Base-by-base conservation (phyloP, 495 filamentous ascomycete genomes). In the Penicillium fimorum region DNA sequence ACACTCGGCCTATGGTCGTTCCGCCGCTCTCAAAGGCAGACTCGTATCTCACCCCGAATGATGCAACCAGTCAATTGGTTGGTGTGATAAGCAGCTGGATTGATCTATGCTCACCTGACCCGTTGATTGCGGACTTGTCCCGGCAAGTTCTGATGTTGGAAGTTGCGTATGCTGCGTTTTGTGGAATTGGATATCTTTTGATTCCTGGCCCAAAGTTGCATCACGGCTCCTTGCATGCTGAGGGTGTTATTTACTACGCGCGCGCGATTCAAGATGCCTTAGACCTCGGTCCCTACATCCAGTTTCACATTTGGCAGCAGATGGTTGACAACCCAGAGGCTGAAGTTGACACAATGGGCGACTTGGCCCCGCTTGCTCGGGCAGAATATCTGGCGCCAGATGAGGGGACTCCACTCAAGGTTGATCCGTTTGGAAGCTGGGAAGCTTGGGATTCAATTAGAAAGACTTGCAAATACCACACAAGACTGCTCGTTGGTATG, bases 81-180 rank as follows among this genome's bases (percentile, higher is more conserved):
- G 88, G 83, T 33, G 84, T 89, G 24, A 82, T 81, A 11, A 95
- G 90, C 64, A 84, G 87, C 15, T 97, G 92, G 92, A 93, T 96
- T 63, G 91, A 97, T 68, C 70, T 97, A 3, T 89, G 85, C 59
- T 96, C 92, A 30, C 75, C 87, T 1, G 87, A 97, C 69, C 89
- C 91, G 15, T 60, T 89, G 56, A 85, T 96, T 55, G 83, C 89
- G 2, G 85, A 89, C 66, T 76, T 97, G 52, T 96, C 92, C 12
- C 83, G 88, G 29, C 92, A 96, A 67, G 90, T 96, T 2, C 73
- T 99, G 46, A 90, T 91, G 68, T 75, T 94, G 50, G 94, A 99
- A 62, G 82, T 97, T 17, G 86, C 89, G 20, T 99, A 97, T 71
- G 95, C 94, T 35, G 90, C 89, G 47, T 99, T 97, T 74, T 96